Evolutionary conservation across 345 rosid species (phyloP).

Genomic region (Euphorbia peplus): DNA sequence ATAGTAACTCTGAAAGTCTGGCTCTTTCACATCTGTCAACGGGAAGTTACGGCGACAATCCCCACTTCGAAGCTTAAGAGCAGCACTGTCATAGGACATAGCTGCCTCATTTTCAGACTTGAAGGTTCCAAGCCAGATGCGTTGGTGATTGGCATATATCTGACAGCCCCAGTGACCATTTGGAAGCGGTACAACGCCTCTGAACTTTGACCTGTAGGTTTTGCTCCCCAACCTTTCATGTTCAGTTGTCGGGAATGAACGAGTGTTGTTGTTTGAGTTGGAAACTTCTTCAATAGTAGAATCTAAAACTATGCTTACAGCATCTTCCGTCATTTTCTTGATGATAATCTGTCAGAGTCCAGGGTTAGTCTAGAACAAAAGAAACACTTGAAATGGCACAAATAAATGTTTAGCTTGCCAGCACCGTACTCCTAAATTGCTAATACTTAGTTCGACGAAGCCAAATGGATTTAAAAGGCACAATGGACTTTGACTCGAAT

Average conservation of each 20-base stretch:
- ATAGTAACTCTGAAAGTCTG: constrained; percentile 38
- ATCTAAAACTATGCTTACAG: constrained; percentile 22
- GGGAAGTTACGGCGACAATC: constrained; percentile 47
- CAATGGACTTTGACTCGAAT: too few relatives aligned
- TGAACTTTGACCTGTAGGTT: constrained; percentile 32
- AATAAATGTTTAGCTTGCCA: too few relatives aligned
- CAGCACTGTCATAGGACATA: constrained; percentile 65
- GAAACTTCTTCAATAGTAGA: constrained; percentile 24
- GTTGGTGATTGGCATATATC: constrained; percentile 46
- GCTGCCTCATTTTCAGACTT: constrained; percentile 56
- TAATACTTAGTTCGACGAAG: too few relatives aligned
- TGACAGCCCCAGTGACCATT: constrained; percentile 76
- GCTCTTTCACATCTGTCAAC: constrained; percentile 37
- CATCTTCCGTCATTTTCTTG: constrained; percentile 30
- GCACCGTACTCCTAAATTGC: too few relatives aligned
- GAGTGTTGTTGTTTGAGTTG: constrained; percentile 36
- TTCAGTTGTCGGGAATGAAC: constrained; percentile 20
- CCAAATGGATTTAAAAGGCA: too few relatives aligned
- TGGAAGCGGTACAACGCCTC: constrained; percentile 58
- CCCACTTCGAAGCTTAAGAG: constrained; percentile 45
- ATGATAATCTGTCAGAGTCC: not conserved
- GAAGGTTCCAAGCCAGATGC: constrained; percentile 80
- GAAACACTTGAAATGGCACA: not conserved
- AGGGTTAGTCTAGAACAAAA: not conserved
- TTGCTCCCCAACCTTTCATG: constrained; percentile 14